Percentiles rank a stretch among this genome's conserved stretches.
Evolutionary conservation across 2,329 filamentous ascomycete species (phyloP).

Genomic region (Alternaria ethzedia): DNA sequence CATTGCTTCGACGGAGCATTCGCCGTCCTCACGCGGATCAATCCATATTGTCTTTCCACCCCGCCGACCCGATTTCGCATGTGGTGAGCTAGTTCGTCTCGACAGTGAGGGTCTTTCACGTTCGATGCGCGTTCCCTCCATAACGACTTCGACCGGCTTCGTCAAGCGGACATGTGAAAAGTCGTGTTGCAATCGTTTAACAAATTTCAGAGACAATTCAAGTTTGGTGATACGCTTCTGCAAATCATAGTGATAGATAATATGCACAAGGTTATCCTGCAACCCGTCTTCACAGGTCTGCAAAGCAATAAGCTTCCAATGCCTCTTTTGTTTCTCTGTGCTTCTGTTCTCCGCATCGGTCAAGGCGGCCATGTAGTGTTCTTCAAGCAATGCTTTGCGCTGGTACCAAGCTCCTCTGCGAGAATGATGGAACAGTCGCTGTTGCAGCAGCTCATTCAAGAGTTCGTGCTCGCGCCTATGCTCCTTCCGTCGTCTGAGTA

Average conservation of each 20-base stretch:
- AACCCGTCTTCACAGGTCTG: slow-evolving; percentile 85
- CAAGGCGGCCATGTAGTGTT: slow-evolving; percentile 81
- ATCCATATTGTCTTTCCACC: slow-evolving; percentile 86
- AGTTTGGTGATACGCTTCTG: slow-evolving; percentile 94
- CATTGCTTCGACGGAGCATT: slow-evolving; percentile 93
- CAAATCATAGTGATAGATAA: slow-evolving; percentile 92
- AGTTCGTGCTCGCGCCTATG: slow-evolving; percentile 78
- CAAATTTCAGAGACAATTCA: slow-evolving; percentile 81
- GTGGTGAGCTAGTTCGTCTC: slow-evolving; percentile 38
- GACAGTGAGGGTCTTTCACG: slow-evolving; percentile 55
- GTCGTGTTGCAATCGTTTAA: slow-evolving; percentile 87
- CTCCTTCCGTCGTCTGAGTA: slow-evolving; percentile 81
- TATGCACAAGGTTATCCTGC: slow-evolving; percentile 85
- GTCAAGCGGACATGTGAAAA: slow-evolving; percentile 84
- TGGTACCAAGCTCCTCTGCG: slow-evolving; percentile 94
- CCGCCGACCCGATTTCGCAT: slow-evolving; percentile 46
- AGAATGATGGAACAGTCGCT: slow-evolving; percentile 83
- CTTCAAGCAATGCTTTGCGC: slow-evolving; percentile 89
- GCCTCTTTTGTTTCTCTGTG: slow-evolving; percentile 72
- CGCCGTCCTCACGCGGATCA: slow-evolving; percentile 73
- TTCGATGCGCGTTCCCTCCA: slow-evolving; percentile 80
- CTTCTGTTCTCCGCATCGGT: slow-evolving; percentile 29
- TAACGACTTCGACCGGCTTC: slow-evolving; percentile 75
- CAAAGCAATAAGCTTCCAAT: slow-evolving; percentile 80
- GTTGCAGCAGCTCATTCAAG: slow-evolving; percentile 75